Evolutionary conservation across 768 basidiomycete genomes (phyloP).

Genomic region (Pulveroboletus sp.): DNA sequence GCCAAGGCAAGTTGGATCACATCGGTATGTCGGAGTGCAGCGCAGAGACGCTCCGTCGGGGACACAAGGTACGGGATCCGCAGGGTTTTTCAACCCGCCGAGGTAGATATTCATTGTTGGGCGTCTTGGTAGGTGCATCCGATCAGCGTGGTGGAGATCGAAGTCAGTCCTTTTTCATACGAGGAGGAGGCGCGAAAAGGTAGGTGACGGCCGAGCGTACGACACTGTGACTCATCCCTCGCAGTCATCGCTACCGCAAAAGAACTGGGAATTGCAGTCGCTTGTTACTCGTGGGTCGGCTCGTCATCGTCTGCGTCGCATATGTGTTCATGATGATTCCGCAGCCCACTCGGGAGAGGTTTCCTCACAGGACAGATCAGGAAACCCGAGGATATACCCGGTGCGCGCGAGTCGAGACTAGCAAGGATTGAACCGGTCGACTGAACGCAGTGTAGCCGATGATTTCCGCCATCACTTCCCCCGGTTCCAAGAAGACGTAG

Average conservation of each 20-base stretch:
- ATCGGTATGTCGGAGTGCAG: constrained; percentile 57
- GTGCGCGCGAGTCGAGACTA: constrained; percentile 6
- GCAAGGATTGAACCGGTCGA: not conserved
- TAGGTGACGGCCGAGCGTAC: constrained; percentile 11
- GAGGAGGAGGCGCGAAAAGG: constrained; percentile 47
- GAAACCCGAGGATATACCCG: constrained; percentile 32
- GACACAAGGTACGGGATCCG: constrained; percentile 25
- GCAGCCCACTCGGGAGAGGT: constrained; percentile 49
- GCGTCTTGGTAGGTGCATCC: constrained; percentile 48
- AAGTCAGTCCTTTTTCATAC: constrained; percentile 58
- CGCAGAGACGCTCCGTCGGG: constrained; percentile 44
- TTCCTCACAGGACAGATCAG: constrained; percentile 49
- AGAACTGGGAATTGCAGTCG: constrained; percentile 52
- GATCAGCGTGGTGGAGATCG: constrained; percentile 62
- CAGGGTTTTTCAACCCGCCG: not conserved
- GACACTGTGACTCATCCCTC: not conserved
- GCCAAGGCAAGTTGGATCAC: constrained; percentile 39
- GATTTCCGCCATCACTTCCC: constrained; percentile 36
- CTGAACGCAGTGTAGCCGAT: constrained; percentile 30
- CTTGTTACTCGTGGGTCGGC: constrained; percentile 50
- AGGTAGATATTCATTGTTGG: too few relatives aligned
- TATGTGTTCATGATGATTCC: not conserved
- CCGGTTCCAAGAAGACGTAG: constrained; percentile 42
- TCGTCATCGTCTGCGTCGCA: not conserved
- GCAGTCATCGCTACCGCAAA: constrained; percentile 50